These are phyloP conservation scores for Aspergillus sp. DNA, from an alignment of 2,329 filamentous ascomycete genomes.

Conservation along the genomic window DNA sequence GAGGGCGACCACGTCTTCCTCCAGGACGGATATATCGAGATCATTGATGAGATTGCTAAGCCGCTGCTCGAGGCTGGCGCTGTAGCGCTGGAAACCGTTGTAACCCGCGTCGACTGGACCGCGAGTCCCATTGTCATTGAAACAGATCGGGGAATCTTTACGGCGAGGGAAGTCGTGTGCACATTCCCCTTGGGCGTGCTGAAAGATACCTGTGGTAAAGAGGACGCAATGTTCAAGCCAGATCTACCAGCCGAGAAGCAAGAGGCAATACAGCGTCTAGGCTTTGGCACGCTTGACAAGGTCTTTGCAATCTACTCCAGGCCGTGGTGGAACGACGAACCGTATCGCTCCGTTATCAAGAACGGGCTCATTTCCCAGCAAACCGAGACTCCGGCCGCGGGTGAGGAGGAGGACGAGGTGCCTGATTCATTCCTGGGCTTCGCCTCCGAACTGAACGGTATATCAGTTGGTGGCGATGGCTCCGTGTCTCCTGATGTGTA, in stretches of 20 bases:
- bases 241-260: neutral
- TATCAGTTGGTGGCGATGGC: neutral
- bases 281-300: neutral
- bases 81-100: neutral
- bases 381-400: fast-evolving
- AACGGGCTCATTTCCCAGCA: neutral
- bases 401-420: neutral
- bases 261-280: neutral
- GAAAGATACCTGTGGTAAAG: neutral
- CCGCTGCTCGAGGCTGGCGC: neutral
- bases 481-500: neutral
- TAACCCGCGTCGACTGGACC: neutral
- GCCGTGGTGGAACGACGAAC: neutral
- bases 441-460: neutral
- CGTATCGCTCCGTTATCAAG: neutral
- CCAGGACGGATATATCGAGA: neutral
- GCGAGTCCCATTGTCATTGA: neutral
- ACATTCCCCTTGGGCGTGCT: neutral
- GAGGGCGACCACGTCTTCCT: neutral
- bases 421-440: neutral
- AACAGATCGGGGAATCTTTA: neutral
- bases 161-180: neutral
- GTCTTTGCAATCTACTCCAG: neutral
- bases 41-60: neutral
- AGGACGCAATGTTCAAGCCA: neutral